Base-by-base conservation (phyloP, 306 rosid species). In the Hylodesmum podocarpum region DNA sequence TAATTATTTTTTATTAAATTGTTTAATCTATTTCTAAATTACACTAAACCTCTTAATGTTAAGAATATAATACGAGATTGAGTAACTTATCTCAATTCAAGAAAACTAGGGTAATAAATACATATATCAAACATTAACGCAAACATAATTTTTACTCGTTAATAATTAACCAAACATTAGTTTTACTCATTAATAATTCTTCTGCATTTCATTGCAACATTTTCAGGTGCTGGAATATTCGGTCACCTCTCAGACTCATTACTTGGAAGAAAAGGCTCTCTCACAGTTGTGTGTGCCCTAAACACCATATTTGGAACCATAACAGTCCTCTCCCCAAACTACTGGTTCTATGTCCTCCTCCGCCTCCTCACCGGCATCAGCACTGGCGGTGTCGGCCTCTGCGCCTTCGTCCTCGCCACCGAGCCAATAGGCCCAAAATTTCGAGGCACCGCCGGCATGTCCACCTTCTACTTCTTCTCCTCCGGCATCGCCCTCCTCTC, bases 391-490 rank as follows among this genome's bases (percentile, higher is more conserved):
- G 97, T 87, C 0, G 97, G 96, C 73, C 96, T 92, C 50, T 90
- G 96, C 13, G 89, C 97, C 44, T 92, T 88, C 8, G 97, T 92
- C 84, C 96, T 90, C 0, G 92, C 97, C 74, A 92, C 92, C 4
- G 97, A 92, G 55, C 96, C 96, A 0, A 57, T 90, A 0, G 97
- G 97, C 19, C 97, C 93, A 24, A 44, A 74, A 2, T 83, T 53
- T 65, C 96, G 97, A 0, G 96, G 94, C 6, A 4, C 21, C 0
- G 88, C 84, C 0, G 97, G 96, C 64, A 92, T 92, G 97, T 92
- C 90, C 72, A 87, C 97, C 16, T 92, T 90, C 78, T 90, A 88
- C 96, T 92, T 92, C 88, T 92, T 92, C 91, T 87, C 97, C 21
- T 36, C 82, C 0, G 97, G 97, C 57, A 90, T 88, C 3, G 94